Conservation (phyloP, 2,329 filamentous ascomycete genomes). For the Karstenula rhodostoma region DNA sequence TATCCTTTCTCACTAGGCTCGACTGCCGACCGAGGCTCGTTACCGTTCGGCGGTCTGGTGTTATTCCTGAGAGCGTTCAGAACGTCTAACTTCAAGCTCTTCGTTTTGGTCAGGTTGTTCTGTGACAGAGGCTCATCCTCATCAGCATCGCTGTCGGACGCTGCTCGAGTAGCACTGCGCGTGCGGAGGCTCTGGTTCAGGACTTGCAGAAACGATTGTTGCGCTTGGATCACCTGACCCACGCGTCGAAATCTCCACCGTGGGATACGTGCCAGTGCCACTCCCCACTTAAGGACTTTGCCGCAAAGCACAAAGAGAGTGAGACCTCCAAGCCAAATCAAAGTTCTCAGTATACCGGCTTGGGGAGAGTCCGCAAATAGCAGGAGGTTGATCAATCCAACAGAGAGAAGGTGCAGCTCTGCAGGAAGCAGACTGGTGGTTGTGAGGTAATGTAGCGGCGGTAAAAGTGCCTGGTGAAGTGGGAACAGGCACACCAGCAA, state of each 20-base stretch:
- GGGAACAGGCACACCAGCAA: slow-evolving; percentile 75
- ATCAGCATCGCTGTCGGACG: slow-evolving; percentile 57
- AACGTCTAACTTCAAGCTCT: slow-evolving; percentile 40
- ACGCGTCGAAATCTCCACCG: slow-evolving; percentile 84
- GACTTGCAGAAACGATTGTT: slow-evolving; percentile 54
- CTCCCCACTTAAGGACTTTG: slow-evolving; percentile 80
- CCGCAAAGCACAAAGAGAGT: slow-evolving; percentile 76
- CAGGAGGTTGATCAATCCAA: slow-evolving; percentile 81
- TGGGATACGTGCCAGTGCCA: slow-evolving; percentile 85
- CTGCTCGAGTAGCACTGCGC: slow-evolving; percentile 26
- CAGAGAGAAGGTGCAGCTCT: slow-evolving; percentile 86
- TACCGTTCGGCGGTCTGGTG: slow-evolving; percentile 20
- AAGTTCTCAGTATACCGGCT: slow-evolving; percentile 52
- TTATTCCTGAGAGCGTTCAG: slow-evolving; percentile 29
- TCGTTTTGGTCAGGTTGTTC: slow-evolving; percentile 33
- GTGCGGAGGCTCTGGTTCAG: slow-evolving; percentile 47
- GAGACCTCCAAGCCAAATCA: slow-evolving; percentile 70
- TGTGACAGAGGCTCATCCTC: slow-evolving; percentile 47
- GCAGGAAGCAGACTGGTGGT: slow-evolving; percentile 87
- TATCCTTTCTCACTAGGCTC: slow-evolving; percentile 30
- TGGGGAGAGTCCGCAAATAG: slow-evolving; percentile 74
- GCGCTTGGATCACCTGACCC: slow-evolving; percentile 53
- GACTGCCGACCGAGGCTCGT: slow-evolving; percentile 40
- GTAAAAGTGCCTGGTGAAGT: slow-evolving; percentile 79
- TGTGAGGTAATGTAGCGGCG: slow-evolving; percentile 79